Percentiles rank a stretch among this genome's conserved stretches.
Evolutionary conservation across 2,329 filamentous ascomycete species (phyloP).

Genomic region (Huntiella decipiens): DNA sequence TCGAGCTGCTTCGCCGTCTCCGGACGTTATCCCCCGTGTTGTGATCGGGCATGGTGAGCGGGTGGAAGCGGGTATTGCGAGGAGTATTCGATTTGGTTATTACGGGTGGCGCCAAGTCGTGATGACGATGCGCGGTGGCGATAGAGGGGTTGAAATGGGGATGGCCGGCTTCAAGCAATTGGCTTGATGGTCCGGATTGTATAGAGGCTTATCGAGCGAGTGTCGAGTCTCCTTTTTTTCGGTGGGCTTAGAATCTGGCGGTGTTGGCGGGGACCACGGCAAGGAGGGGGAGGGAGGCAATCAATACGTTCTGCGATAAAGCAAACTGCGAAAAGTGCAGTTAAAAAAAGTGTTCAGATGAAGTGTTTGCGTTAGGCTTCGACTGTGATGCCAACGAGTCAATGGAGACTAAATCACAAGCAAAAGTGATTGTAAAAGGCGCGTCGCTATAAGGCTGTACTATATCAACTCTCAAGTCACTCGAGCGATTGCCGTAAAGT

Average conservation of each 20-base stretch:
- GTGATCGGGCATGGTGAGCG: conserved; percentile 35
- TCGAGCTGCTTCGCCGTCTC: conserved; percentile 88
- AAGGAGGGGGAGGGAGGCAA: not conserved
- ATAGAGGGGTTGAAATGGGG: conserved; percentile 72
- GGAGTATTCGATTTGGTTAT: conserved; percentile 3
- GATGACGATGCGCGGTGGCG: conserved; percentile 72
- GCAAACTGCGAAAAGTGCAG: too few relatives aligned
- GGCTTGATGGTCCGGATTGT: too few relatives aligned
- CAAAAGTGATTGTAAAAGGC: too few relatives aligned
- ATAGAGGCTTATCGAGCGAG: too few relatives aligned
- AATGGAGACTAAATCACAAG: too few relatives aligned
- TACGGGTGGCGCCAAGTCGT: conserved; percentile 27
- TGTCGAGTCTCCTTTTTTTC: too few relatives aligned
- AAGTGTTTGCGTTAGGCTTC: too few relatives aligned
- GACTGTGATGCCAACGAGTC: too few relatives aligned
- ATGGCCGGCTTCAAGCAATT: conserved; percentile 42
- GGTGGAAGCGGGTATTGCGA: conserved; percentile 21
- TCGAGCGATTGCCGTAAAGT: too few relatives aligned
- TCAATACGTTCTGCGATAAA: not conserved
- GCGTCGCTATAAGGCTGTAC: too few relatives aligned
- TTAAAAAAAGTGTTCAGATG: too few relatives aligned
- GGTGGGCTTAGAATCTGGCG: conserved; percentile 41
- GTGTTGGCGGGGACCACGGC: conserved; percentile 32
- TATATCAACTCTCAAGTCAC: too few relatives aligned
- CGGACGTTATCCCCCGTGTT: conserved; percentile 41